phyloP scores from a whole-genome alignment of 345 rosid genomes.

The Mangifera indica region DNA sequence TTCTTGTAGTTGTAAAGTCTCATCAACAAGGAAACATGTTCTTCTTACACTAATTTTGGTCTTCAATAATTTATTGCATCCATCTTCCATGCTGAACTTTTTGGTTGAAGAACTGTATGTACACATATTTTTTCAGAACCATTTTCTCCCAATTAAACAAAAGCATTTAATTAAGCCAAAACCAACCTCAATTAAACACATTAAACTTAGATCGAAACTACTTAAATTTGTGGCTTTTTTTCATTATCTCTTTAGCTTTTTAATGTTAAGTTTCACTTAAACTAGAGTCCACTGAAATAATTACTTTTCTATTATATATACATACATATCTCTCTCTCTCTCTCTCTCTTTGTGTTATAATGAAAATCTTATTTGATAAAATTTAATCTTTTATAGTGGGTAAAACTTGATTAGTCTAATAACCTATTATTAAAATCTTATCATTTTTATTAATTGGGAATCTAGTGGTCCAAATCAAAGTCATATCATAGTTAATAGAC shows the following conservation, averaged over 20 bases:
- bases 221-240: neutral
- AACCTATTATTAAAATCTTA: too few relatives aligned
- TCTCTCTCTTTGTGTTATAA: too few relatives aligned
- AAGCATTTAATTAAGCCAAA: too few relatives aligned
- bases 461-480: neutral
- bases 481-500: constrained; percentile 11
- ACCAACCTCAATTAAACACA: too few relatives aligned
- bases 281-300: neutral
- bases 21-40: neutral
- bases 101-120: neutral
- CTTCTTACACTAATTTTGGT: too few relatives aligned
- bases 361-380: too few relatives aligned
- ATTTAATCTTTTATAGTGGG: too few relatives aligned
- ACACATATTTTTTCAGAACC: too few relatives aligned
- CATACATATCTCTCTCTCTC: too few relatives aligned
- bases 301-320: neutral
- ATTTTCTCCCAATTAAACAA: too few relatives aligned
- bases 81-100: neutral
- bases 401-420: too few relatives aligned
- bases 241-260: neutral
- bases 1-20: neutral
- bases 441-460: neutral
- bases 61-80: neutral
- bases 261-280: neutral
- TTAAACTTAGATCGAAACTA: neutral